These are phyloP conservation scores for Neurospora tetraspora DNA, from an alignment of 495 filamentous ascomycete genomes.

Conservation along the genomic window DNA sequence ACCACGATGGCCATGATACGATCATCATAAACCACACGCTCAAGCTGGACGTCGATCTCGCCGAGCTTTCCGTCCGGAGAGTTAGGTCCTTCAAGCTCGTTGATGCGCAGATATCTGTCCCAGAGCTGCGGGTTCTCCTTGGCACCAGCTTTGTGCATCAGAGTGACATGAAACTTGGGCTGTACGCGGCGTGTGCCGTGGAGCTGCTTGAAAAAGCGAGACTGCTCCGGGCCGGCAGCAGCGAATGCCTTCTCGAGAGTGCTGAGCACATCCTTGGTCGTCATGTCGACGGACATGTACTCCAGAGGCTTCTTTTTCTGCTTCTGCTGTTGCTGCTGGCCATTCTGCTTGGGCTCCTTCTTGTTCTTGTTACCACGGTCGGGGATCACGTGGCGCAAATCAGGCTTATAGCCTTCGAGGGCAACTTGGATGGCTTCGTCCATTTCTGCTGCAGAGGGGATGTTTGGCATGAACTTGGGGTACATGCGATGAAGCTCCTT, in stretches of 20 bases:
- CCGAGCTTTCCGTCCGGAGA: conserved; percentile 29
- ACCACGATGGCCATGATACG: conserved; percentile 83
- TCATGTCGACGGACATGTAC: conserved; percentile 68
- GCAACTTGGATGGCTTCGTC: conserved; percentile 71
- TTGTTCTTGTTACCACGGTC: conserved; percentile 30
- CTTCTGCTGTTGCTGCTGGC: conserved; percentile 19
- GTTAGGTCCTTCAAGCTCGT: conserved; percentile 28
- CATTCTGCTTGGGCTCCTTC: conserved; percentile 30
- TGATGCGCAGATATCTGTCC: conserved; percentile 49
- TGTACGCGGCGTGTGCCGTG: conserved; percentile 66
- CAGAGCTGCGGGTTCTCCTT: conserved; percentile 55
- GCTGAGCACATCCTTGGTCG: conserved; percentile 44
- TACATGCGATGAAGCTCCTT: conserved; percentile 57
- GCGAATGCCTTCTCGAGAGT: conserved; percentile 62
- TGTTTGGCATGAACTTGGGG: conserved; percentile 59
- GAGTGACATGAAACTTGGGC: conserved; percentile 80
- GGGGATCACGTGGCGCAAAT: conserved; percentile 62
- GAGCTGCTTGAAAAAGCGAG: conserved; percentile 67
- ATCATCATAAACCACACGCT: conserved; percentile 65
- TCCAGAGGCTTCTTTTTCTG: conserved; percentile 52
- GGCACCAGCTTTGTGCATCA: conserved; percentile 67
- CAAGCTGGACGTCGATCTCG: conserved; percentile 40
- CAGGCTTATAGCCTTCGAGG: conserved; percentile 67
- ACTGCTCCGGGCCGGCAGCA: conserved; percentile 31
- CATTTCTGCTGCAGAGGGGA: conserved; percentile 64